Evolutionary conservation across 2,329 filamentous ascomycete species (phyloP).

Genomic region (Trichophyton simii): DNA sequence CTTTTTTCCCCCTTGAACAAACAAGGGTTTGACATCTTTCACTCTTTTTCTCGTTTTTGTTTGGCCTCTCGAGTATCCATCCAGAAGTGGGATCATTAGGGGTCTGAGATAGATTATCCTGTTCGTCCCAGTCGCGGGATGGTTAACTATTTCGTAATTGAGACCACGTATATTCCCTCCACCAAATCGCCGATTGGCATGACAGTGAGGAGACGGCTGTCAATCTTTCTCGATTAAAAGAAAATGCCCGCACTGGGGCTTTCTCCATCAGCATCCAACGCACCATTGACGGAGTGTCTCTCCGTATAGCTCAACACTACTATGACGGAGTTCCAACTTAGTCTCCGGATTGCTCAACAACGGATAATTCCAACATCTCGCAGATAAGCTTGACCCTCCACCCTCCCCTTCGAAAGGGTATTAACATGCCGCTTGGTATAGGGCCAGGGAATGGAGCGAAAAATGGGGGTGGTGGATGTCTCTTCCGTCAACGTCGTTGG

Average conservation of each 20-base stretch:
- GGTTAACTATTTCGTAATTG: background rate
- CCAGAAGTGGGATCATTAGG: background rate
- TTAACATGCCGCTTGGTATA: background rate
- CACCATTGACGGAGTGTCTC: no score
- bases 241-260: background rate
- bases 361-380: background rate
- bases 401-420: background rate
- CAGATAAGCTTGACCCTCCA: background rate
- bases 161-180: background rate
- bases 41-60: no score
- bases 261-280: no score
- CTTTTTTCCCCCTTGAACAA: background rate
- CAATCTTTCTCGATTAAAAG: background rate
- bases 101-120: background rate
- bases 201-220: background rate
- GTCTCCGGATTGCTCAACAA: background rate
- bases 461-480: no score
- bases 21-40: background rate
- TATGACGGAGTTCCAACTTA: background rate
- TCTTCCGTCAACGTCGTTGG: no score
- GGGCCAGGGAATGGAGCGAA: background rate
- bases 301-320: background rate
- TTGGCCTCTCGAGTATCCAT: background rate
- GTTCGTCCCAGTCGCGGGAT: background rate
- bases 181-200: background rate